Percentiles rank a stretch among this genome's conserved stretches.
Evolutionary conservation across 495 filamentous ascomycete genomes (phyloP).

Genomic region (Apiosordaria backusii): DNA sequence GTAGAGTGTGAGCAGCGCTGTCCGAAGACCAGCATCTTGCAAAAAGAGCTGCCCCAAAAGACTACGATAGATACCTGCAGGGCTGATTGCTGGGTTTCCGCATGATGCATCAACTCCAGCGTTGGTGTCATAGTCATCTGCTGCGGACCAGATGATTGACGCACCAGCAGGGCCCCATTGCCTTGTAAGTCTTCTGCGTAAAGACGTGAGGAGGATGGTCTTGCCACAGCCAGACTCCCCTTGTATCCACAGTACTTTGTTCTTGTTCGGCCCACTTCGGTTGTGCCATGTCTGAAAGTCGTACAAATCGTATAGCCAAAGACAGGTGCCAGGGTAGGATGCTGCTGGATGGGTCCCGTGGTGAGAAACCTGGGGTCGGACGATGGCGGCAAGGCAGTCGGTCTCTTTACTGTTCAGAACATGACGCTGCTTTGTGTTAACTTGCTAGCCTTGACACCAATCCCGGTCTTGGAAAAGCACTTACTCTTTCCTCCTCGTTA

Average conservation of each 20-base stretch:
- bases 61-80: constrained; percentile 32
- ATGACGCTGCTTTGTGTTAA: constrained; percentile 17
- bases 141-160: constrained; percentile 29
- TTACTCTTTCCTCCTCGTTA: constrained; percentile 25
- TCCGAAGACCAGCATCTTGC: constrained; percentile 32
- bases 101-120: constrained; percentile 15
- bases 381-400: constrained; percentile 29
- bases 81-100: constrained; percentile 20
- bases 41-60: constrained; percentile 35
- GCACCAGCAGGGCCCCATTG: constrained; percentile 32
- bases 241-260: constrained; percentile 38
- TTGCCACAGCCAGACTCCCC: constrained; percentile 37
- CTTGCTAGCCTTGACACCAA: background rate
- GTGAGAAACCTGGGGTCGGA: constrained; percentile 10
- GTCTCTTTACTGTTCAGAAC: constrained; percentile 26
- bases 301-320: constrained; percentile 34
- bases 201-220: constrained; percentile 31
- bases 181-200: constrained; percentile 28
- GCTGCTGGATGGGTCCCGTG: constrained; percentile 22
- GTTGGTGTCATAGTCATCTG: constrained; percentile 23
- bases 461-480: background rate
- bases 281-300: constrained; percentile 40
- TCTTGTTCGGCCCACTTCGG: constrained; percentile 28
- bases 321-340: constrained; percentile 36
- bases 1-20: constrained; percentile 23